Evolutionary conservation across 2,329 filamentous ascomycete genomes (phyloP).

Genomic region (Pseudocercospora cruenta): DNA sequence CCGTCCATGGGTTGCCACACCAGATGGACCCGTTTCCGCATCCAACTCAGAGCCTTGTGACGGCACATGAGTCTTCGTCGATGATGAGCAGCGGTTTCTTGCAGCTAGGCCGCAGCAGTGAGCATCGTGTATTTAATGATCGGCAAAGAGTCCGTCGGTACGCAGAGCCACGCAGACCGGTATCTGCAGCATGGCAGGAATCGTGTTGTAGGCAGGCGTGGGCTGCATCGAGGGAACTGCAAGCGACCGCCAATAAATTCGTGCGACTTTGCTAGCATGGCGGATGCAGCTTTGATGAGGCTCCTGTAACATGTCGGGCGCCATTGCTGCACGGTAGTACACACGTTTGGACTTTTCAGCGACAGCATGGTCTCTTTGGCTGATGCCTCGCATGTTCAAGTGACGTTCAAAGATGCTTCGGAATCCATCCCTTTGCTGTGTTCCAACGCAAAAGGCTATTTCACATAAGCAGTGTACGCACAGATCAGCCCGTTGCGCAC

Average conservation of each 20-base stretch:
- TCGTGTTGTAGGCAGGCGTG: neutral
- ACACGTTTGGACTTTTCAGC: neutral
- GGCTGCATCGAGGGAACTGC: neutral
- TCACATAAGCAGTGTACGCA: too few species aligned
- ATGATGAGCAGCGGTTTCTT: neutral
- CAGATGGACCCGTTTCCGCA: neutral
- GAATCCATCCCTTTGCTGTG: too few species aligned
- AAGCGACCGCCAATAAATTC: neutral
- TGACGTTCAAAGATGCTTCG: constrained; percentile 4
- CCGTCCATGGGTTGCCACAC: neutral
- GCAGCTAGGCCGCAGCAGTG: neutral
- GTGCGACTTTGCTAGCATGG: neutral
- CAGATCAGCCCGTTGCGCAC: too few species aligned
- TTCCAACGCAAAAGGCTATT: too few species aligned
- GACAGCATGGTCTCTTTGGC: neutral
- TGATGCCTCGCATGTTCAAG: neutral
- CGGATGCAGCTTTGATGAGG: neutral
- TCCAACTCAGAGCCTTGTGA: neutral
- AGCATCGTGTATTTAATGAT: neutral
- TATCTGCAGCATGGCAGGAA: neutral
- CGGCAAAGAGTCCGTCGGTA: neutral
- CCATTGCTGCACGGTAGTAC: neutral
- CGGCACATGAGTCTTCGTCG: neutral
- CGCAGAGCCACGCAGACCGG: neutral
- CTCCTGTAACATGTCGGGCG: neutral